Conservation (phyloP, 805 yeast species). For the Candida quercuum region DNA sequence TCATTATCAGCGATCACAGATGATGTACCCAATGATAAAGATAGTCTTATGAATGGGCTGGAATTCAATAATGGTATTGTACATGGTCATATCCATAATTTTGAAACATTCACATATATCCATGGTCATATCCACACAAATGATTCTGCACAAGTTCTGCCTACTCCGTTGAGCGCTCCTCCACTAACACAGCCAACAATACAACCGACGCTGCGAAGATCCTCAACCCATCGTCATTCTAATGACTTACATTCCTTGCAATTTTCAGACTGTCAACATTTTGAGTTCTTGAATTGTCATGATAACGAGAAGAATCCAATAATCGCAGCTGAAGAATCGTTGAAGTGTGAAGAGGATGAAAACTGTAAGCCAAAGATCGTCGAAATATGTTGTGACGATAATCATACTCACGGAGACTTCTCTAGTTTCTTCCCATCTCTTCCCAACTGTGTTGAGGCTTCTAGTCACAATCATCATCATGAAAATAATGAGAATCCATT, state of each 20-base stretch:
- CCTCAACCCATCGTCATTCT: constrained; percentile 14
- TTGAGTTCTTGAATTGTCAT: constrained; percentile 36
- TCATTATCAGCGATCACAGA: neutral
- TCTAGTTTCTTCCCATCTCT: constrained; percentile 5
- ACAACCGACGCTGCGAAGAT: constrained; percentile 2
- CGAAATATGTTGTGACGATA: constrained; percentile 36
- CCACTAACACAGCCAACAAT: neutral
- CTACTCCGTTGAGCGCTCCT: too few relatives aligned
- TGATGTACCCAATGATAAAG: neutral
- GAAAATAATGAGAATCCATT: too few relatives aligned
- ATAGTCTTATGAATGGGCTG: neutral
- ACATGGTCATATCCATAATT: constrained; percentile 65
- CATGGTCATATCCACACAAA: constrained; percentile 62
- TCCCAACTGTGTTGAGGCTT: constrained; percentile 10
- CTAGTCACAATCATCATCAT: constrained; percentile 3
- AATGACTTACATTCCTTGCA: constrained; percentile 16
- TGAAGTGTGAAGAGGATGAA: constrained; percentile 21
- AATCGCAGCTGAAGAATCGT: constrained; percentile 12
- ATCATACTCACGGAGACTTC: constrained; percentile 18
- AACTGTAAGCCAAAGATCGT: constrained; percentile 33
- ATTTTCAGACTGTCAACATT: constrained; percentile 33
- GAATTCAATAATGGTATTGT: constrained; percentile 42
- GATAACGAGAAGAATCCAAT: constrained; percentile 16
- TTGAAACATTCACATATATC: constrained; percentile 54
- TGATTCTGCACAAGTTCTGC: too few relatives aligned